These are phyloP conservation scores for Bertia moriformis DNA, from an alignment of 2,329 filamentous ascomycete genomes.

Conservation along the genomic window DNA sequence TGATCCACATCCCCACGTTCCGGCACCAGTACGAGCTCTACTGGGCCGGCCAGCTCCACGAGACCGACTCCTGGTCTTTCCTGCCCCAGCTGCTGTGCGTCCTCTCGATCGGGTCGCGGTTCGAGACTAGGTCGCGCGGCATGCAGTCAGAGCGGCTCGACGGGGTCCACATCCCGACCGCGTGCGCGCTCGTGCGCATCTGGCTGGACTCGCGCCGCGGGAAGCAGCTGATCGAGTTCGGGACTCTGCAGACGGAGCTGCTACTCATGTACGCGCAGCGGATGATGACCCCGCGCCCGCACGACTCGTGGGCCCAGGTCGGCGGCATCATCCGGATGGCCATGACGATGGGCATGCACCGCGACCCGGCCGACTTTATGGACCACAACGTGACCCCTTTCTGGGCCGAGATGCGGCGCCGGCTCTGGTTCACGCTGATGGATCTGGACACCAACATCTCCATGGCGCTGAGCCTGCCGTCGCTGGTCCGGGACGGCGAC, in stretches of 20 bases:
- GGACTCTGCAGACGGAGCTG: conserved; percentile 36
- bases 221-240: conserved; percentile 35
- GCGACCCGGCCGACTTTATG: conserved; percentile 39
- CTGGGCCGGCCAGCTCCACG: conserved; percentile 31
- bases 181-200: conserved; percentile 34
- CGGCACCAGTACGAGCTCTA: conserved; percentile 32
- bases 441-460: conserved; percentile 41
- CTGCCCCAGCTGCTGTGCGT: conserved; percentile 36
- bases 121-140: conserved; percentile 32
- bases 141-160: conserved; percentile 33
- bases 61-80: conserved; percentile 33
- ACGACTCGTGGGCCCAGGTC: conserved; percentile 38
- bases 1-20: conserved; percentile 36
- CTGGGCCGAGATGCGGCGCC: conserved; percentile 34
- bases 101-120: conserved; percentile 36
- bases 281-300: conserved; percentile 30
- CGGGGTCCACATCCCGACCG: conserved; percentile 40
- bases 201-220: conserved; percentile 37
- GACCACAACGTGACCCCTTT: conserved; percentile 32
- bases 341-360: conserved; percentile 43
- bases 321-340: conserved; percentile 39
- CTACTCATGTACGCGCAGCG: conserved; percentile 35
- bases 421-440: conserved; percentile 39
- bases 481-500: conserved; percentile 33
- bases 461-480: conserved; percentile 34